phyloP scores from a whole-genome alignment of 768 basidiomycete species.

The Mycena pura region DNA sequence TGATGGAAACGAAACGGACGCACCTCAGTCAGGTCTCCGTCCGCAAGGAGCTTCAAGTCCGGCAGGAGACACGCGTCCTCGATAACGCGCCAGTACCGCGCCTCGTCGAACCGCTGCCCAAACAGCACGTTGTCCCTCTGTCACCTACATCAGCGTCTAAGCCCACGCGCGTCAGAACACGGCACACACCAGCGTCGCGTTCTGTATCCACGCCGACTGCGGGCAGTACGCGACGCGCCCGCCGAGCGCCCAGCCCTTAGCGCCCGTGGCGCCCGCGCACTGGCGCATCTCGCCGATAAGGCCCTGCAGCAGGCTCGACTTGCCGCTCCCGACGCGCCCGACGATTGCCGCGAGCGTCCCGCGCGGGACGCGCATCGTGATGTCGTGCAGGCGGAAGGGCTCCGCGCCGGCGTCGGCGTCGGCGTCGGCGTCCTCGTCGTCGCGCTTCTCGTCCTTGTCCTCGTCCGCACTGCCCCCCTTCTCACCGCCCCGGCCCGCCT shows the following conservation, averaged over 20 bases:
- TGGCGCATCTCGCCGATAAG: slow-evolving; percentile 80
- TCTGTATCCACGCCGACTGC: slow-evolving; percentile 82
- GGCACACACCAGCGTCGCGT: slow-evolving; percentile 58
- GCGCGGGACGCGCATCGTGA: slow-evolving; percentile 59
- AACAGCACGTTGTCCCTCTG: slow-evolving; percentile 74
- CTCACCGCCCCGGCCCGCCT: not conserved
- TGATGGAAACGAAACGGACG: slow-evolving; percentile 8
- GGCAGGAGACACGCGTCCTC: slow-evolving; percentile 63
- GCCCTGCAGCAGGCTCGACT: slow-evolving; percentile 66
- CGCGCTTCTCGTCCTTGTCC: not conserved
- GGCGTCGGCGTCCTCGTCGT: not conserved
- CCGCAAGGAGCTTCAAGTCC: slow-evolving; percentile 68
- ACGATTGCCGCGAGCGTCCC: slow-evolving; percentile 69
- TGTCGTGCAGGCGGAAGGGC: slow-evolving; percentile 58
- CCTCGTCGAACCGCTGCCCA: slow-evolving; percentile 68
- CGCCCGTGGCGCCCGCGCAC: too few relatives aligned
- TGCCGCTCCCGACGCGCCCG: slow-evolving; percentile 73
- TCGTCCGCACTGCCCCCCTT: not conserved
- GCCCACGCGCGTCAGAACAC: not conserved
- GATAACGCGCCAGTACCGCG: slow-evolving; percentile 68
- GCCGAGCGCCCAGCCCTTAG: slow-evolving; percentile 62
- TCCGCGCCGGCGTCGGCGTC: slow-evolving; percentile 18
- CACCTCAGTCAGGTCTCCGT: slow-evolving; percentile 78
- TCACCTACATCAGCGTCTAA: not conserved
- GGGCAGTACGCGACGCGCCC: slow-evolving; percentile 73